Percentiles rank a stretch among this genome's conserved stretches.
Evolutionary conservation across 2,329 filamentous ascomycete genomes (phyloP).

Genomic region (Trichoderma cornu-damae): DNA sequence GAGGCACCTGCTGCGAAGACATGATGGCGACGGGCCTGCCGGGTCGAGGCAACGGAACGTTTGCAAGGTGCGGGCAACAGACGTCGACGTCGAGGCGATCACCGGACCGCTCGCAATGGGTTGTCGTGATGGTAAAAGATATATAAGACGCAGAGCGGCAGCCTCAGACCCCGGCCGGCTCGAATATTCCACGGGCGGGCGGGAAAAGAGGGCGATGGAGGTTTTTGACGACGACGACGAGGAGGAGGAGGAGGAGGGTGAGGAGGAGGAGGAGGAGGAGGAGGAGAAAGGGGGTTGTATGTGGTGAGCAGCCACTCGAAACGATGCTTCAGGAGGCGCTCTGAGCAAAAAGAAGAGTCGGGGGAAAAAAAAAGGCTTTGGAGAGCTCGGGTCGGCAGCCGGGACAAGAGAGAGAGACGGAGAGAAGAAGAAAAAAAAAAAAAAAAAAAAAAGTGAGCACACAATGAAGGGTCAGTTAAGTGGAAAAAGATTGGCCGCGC

Average conservation of each 20-base stretch:
- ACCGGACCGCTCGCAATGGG: constrained; percentile 19
- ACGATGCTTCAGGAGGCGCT: constrained; percentile 29
- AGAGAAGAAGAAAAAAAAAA: too few relatives aligned
- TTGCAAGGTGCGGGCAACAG: constrained; percentile 16
- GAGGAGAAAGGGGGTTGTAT: too few relatives aligned
- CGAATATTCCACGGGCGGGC: constrained; percentile 20
- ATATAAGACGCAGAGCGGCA: constrained; percentile 29
- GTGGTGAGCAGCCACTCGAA: constrained; percentile 3
- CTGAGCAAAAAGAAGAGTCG: constrained; percentile 24
- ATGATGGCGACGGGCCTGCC: constrained; percentile 29
- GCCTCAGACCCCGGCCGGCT: constrained; percentile 37
- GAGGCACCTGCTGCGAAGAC: constrained; percentile 42
- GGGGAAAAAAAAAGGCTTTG: constrained; percentile 20
- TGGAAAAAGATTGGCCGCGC: constrained; percentile 20
- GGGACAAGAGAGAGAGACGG: constrained; percentile 13
- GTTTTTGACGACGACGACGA: too few relatives aligned
- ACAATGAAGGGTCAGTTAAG: constrained; percentile 18
- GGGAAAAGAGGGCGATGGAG: constrained; percentile 25
- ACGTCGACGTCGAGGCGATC: constrained; percentile 18
- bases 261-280: too few relatives aligned
- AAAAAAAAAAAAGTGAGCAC: constrained; percentile 20
- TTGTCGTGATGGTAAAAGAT: constrained; percentile 21
- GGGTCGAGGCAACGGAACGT: constrained; percentile 23
- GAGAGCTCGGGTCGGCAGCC: constrained; percentile 18
- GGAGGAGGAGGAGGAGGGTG: too few relatives aligned